These are phyloP conservation scores for Citrus hindsii DNA, from an alignment of 345 rosid genomes.

Conservation along the genomic window DNA sequence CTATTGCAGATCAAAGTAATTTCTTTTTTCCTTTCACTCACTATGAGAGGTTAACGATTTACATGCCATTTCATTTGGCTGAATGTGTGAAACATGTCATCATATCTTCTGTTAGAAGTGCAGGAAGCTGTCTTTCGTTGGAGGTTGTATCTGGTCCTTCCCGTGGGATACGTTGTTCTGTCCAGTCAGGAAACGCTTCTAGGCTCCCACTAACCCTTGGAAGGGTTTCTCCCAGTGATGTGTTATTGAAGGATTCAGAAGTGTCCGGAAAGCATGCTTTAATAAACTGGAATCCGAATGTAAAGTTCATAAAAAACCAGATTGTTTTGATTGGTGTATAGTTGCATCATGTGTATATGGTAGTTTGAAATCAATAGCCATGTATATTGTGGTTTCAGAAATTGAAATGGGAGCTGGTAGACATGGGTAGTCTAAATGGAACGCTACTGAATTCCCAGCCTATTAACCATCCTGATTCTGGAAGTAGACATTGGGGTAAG, in stretches of 20 bases:
- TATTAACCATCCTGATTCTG: slow-evolving; percentile 60
- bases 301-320: slow-evolving; percentile 28
- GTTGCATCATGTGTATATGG: slow-evolving; percentile 11
- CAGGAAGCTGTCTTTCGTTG: slow-evolving; percentile 90
- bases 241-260: slow-evolving; percentile 78
- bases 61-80: slow-evolving; percentile 21
- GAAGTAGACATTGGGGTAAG: slow-evolving; percentile 74
- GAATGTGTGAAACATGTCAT: slow-evolving; percentile 42
- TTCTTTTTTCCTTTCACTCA: slow-evolving; percentile 30
- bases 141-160: slow-evolving; percentile 94
- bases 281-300: slow-evolving; percentile 86
- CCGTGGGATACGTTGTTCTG: slow-evolving; percentile 50
- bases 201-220: slow-evolving; percentile 85
- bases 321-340: slow-evolving; percentile 10
- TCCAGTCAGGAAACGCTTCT: slow-evolving; percentile 58
- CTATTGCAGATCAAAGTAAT: slow-evolving; percentile 69
- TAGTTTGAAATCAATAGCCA: slow-evolving; percentile 9
- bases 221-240: slow-evolving; percentile 77
- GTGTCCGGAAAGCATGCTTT: slow-evolving; percentile 98
- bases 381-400: slow-evolving; percentile 52
- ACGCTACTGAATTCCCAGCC: slow-evolving; percentile 78
- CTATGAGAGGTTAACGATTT: slow-evolving; percentile 15
- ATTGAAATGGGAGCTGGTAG: slow-evolving; percentile 90
- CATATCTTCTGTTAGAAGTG: slow-evolving; percentile 70
- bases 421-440: slow-evolving; percentile 97